Conservation (phyloP, 163 green algal genomes). For the Scenedesmus sp. region DNA sequence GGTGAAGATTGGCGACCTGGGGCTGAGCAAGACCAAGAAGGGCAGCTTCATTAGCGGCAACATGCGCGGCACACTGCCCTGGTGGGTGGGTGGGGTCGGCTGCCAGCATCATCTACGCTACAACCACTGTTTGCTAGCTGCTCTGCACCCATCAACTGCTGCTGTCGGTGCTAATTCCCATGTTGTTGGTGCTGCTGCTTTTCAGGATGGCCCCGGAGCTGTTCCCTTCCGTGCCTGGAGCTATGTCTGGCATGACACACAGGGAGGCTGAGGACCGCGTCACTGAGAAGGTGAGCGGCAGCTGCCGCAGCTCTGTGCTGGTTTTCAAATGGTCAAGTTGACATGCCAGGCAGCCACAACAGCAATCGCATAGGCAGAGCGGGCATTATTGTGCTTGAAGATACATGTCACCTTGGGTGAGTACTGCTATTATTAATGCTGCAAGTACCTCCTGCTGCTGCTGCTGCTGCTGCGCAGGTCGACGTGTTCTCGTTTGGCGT, state of each 20-base stretch:
- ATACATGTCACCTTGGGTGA: not conserved
- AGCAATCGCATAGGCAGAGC: not conserved
- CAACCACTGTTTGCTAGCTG: not conserved
- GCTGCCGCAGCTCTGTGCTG: not conserved
- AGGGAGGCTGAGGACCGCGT: slow-evolving; percentile 65
- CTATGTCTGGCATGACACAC: slow-evolving; percentile 30
- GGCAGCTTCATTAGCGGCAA: slow-evolving; percentile 75
- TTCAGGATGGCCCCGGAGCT: slow-evolving; percentile 81
- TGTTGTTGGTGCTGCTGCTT: slow-evolving; percentile 14
- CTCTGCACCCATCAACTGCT: not conserved
- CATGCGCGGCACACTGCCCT: slow-evolving; percentile 76
- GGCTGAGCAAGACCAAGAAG: slow-evolving; percentile 76
- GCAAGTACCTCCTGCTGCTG: not conserved
- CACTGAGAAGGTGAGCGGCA: slow-evolving; percentile 69
- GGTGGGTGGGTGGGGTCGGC: slow-evolving; percentile 9
- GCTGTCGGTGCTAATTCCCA: not conserved
- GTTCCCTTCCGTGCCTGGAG: slow-evolving; percentile 56
- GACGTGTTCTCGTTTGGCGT: slow-evolving; percentile 85
- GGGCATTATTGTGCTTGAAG: not conserved
- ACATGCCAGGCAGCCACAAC: not conserved
- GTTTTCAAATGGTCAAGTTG: too few species aligned
- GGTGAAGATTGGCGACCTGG: slow-evolving; percentile 85
- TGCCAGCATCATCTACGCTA: not conserved
- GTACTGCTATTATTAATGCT: not conserved
- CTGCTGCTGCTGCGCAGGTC: slow-evolving; percentile 56